Evolutionary conservation across 1,284 basidiomycete species (phyloP), one percentile per base, ranked within the genome.

Genomic region (Fomitiporia mediterranea): DNA sequence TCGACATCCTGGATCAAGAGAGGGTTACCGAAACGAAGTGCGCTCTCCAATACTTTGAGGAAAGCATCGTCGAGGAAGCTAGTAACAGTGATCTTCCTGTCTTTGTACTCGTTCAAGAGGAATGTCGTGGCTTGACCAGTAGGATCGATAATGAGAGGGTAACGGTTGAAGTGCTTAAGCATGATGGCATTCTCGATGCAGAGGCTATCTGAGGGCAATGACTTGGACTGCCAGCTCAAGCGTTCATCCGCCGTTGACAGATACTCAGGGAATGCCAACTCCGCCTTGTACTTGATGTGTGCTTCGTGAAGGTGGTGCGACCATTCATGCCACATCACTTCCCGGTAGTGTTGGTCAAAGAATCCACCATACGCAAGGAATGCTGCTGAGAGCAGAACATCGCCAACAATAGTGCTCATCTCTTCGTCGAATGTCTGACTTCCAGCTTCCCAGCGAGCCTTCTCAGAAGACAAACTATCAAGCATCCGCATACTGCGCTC

Each of bases 101-200:
- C 91, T 70, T 87, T 90, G 78, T 96, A 97, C 69, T 98, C 91
- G 66, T 97, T 96, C 62, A 95, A 79, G 55, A 99, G 73, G 83
- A 96, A 99, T 2, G 85, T 81, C 0, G 94, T 95, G 1, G 97
- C 96, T 69, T 99, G 97, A n/a, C 97, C 97, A 0, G 96, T 98
- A 1, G 97, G 97, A 69, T 99, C 97, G 66, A 99, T 94, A 63
- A 99, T 93, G 53, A 99, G 82, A 2, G 97, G 98, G 69, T 98
- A 99, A 15, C 97, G 91, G 68, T 94, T 94, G 82, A 96, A 98
- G 46, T 94, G 87, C 69, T 97, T 95, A 68, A 99, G 84, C 91
- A 97, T 99, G 74, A 99, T 96, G 8, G 97, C 97, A 68, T 99
- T 99, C 73, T 99, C 97, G 1, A 91, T 94, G 65, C 94, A 98